Percentiles rank a stretch among this genome's conserved stretches.
phyloP scores from a whole-genome alignment of 345 rosid genomes.

The Eutrema japonicum region DNA sequence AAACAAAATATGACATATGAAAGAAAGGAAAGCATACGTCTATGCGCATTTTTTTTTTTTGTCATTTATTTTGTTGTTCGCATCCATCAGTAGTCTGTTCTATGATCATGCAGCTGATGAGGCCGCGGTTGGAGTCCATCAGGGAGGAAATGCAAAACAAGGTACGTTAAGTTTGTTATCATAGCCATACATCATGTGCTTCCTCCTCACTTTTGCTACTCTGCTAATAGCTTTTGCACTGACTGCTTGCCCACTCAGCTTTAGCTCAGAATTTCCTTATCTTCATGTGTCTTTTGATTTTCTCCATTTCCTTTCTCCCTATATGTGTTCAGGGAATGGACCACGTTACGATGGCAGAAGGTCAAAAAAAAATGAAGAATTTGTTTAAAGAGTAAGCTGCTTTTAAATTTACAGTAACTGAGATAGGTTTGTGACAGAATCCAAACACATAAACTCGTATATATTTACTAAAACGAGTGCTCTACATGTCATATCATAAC shows the following conservation, averaged over 20 bases:
- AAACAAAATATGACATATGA: not conserved
- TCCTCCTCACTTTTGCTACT: constrained; percentile 6
- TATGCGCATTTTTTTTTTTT: not conserved
- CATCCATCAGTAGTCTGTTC: constrained; percentile 30
- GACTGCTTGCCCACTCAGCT: constrained; percentile 21
- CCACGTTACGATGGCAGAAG: constrained; percentile 54
- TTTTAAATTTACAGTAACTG: constrained; percentile 12
- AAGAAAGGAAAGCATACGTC: constrained; percentile 21
- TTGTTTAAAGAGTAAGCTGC: constrained; percentile 76
- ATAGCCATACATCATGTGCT: constrained; percentile 7
- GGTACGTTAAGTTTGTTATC: constrained; percentile 45
- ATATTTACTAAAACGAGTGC: not conserved
- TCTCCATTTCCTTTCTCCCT: constrained; percentile 3
- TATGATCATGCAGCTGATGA: constrained; percentile 64
- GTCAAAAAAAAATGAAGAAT: constrained; percentile 65
- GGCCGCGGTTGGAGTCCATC: constrained; percentile 69
- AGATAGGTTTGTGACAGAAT: constrained; percentile 4
- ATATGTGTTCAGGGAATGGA: constrained; percentile 56
- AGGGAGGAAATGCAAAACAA: constrained; percentile 57
- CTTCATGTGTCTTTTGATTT: constrained; percentile 7
- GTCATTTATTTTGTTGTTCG: not conserved
- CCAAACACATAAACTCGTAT: not conserved
- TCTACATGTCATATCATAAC: not conserved
- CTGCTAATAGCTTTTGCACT: constrained; percentile 13
- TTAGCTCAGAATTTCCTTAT: not conserved